Percentiles rank a stretch among this genome's conserved stretches.
Evolutionary conservation across 129 eudicot species (phyloP).

Genomic region (Flaveria bidentis): DNA sequence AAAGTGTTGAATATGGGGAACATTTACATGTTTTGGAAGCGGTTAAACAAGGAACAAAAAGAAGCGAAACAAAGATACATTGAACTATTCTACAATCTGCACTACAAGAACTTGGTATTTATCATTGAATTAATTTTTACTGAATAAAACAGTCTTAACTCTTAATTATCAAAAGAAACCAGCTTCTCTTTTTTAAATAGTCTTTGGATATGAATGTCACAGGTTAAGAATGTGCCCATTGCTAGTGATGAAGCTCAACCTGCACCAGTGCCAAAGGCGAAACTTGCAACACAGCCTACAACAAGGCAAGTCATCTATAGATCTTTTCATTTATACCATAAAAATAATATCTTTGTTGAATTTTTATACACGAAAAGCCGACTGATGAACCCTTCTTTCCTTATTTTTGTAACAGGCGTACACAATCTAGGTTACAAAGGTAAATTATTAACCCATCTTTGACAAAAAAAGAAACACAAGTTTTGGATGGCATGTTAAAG

Average conservation of each 20-base stretch:
- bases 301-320: slow-evolving; percentile 38
- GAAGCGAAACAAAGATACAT: slow-evolving; percentile 89
- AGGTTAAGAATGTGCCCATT: slow-evolving; percentile 54
- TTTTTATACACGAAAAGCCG: background rate
- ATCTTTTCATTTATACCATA: slow-evolving; percentile 1
- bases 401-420: slow-evolving; percentile 45
- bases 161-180: background rate
- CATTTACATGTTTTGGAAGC: slow-evolving; percentile 76
- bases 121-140: background rate
- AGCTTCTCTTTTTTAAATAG: background rate
- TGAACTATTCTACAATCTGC: slow-evolving; percentile 71
- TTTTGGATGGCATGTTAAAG: background rate
- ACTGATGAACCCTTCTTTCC: slow-evolving; percentile 1
- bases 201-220: slow-evolving; percentile 28
- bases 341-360: background rate
- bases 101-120: slow-evolving; percentile 72
- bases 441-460: slow-evolving; percentile 24
- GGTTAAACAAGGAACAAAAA: slow-evolving; percentile 70
- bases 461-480: background rate
- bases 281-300: slow-evolving; percentile 36
- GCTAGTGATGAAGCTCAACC: slow-evolving; percentile 41
- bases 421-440: slow-evolving; percentile 54
- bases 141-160: too few species aligned
- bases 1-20: slow-evolving; percentile 94
- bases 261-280: slow-evolving; percentile 39